Base-by-base conservation (phyloP, 208 protist genomes). In the Acanthamoeba triangularis region DNA sequence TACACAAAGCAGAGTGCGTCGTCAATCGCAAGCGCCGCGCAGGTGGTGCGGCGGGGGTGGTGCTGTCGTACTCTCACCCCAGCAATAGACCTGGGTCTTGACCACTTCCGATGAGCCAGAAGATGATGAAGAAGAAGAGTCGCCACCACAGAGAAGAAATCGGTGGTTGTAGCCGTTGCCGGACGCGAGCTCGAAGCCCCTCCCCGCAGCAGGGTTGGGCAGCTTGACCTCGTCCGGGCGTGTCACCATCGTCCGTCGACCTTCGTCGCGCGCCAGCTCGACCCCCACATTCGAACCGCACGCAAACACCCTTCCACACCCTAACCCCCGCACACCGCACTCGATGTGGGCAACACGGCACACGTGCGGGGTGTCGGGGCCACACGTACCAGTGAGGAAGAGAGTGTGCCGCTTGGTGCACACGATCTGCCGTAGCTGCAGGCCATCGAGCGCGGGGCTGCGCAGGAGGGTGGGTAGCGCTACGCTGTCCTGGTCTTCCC, bases 381-480 rank as follows among this genome's bases (percentile, higher is more conserved):
- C 61, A 67, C 37, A 41, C 37, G 63, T 72, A 78, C 69, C 69
- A 30, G 69, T 78, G 69, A 78, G 69, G 69, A 78, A 78, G 33
- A 78, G 69, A 14, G 69, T 78, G 69, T 78, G 69, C 33, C 30
- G 30, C 69, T 78, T 78, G 69, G 69, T 44, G 69, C 69, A 78
- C 28, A 78, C 33, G 30, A 78, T n/a, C 37, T 78, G 23, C 30
- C 37, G 69, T 1, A 78, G 69, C 69, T 78, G 69, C 30, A 78
- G 69, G 14, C 69, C 69, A 30, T 78, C 69, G 6, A 78, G 69
- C 69, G n/a, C 30, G 28, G 69, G 69, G 14, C 8, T 28, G 37
- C 69, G 69, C 13, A 78, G 69, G 33, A 78, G 69, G 8, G 16
- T 41, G 30, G 69, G 69, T 0, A 3, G 69, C n/a, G 13, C 30